Conservation (phyloP, 371 early-diverging fungal species). For the Nematocida ausubeli region DNA sequence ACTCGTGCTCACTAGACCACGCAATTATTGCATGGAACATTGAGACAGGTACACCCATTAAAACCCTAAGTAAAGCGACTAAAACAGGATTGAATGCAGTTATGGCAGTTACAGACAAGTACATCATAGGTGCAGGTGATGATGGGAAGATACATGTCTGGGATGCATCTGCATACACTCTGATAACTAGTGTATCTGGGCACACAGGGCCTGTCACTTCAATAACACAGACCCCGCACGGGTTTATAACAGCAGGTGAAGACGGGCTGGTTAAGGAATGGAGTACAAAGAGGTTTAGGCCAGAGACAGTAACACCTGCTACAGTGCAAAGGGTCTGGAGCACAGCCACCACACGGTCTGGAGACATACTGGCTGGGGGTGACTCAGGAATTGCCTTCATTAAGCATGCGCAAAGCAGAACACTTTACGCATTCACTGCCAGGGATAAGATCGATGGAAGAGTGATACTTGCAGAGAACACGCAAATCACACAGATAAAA, state of each 20-base stretch:
- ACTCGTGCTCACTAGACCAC: conserved; percentile 62
- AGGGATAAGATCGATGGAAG: conserved; percentile 7
- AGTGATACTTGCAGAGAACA: conserved; percentile 26
- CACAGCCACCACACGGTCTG: conserved; percentile 19
- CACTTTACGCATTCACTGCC: conserved; percentile 11
- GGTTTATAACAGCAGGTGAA: conserved; percentile 58
- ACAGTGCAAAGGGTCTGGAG: conserved; percentile 62
- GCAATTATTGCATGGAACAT: conserved; percentile 60
- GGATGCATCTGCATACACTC: conserved; percentile 47
- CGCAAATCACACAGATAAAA: conserved; percentile 43
- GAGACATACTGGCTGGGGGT: conserved; percentile 57
- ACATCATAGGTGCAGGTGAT: conserved; percentile 62
- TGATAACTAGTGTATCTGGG: conserved; percentile 55
- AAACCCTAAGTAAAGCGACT: conserved; percentile 56
- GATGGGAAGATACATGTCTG: conserved; percentile 62
- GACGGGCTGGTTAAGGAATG: conserved; percentile 62
- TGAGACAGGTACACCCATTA: conserved; percentile 37
- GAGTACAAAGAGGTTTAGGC: conserved; percentile 57
- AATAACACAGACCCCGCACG: conserved; percentile 17
- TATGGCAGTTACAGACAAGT: conserved; percentile 47
- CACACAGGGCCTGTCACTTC: conserved; percentile 64
- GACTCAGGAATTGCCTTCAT: conserved; percentile 64
- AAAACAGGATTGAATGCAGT: conserved; percentile 49
- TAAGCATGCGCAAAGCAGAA: conserved; percentile 4
- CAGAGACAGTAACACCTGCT: conserved; percentile 42